These are phyloP conservation scores for Priceomyces fermenticarens DNA, from an alignment of 805 yeast genomes.

Conservation along the genomic window DNA sequence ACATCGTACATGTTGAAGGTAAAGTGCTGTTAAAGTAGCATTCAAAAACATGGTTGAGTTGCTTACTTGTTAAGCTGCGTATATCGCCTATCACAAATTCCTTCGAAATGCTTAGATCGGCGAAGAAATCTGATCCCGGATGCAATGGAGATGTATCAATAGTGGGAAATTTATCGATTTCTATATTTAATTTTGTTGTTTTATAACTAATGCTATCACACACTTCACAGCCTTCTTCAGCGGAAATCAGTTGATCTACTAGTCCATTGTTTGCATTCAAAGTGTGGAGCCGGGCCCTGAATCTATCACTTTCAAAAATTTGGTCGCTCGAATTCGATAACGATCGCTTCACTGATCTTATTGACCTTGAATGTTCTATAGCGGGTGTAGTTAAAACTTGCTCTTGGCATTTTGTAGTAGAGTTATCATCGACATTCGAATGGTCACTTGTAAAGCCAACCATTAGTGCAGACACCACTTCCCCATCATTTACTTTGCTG, in stretches of 20 bases:
- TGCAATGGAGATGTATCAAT: conserved; percentile 16
- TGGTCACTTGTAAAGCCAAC: no score
- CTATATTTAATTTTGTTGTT: conserved; percentile 33
- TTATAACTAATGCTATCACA: conserved; percentile 35
- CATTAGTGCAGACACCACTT: no score
- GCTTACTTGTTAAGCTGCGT: conserved; percentile 13
- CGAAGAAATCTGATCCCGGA: conserved; percentile 9
- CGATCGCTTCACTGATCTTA: conserved; percentile 27
- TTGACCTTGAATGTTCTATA: no score
- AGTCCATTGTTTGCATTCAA: conserved; percentile 18
- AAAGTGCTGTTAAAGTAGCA: conserved; percentile 39
- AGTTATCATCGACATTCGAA: no score
- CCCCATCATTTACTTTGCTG: no score
- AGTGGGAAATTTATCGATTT: conserved; percentile 5
- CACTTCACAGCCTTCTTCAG: conserved; percentile 23
- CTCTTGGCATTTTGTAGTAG: no score
- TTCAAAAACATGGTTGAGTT: conserved; percentile 19
- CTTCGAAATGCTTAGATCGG: conserved; percentile 1
- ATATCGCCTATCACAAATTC: conserved; percentile 7
- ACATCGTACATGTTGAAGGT: conserved; percentile 67
- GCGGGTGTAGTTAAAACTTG: no score
- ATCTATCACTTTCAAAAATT: conserved; percentile 38
- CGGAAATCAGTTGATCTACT: conserved; percentile 2
- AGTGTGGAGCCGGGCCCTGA: conserved; percentile 35
- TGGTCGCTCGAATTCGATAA: conserved; percentile 39